phyloP scores from a whole-genome alignment of 2,329 filamentous ascomycete species.

The Cercospora sp. region DNA sequence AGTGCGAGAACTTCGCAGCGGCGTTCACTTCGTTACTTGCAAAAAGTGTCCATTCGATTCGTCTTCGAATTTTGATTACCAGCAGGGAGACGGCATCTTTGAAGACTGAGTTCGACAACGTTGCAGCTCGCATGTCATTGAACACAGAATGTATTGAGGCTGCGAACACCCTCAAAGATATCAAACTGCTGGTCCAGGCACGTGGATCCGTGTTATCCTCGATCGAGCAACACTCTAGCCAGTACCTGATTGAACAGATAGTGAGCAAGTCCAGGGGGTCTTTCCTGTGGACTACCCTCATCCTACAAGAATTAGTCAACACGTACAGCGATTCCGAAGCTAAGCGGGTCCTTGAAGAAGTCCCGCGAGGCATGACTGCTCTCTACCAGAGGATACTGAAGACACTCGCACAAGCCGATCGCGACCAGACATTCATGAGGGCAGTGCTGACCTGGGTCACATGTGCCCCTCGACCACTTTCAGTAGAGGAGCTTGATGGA shows the following conservation, averaged over 20 bases:
- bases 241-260: background rate
- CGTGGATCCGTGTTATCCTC: background rate
- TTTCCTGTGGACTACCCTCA: background rate
- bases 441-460: background rate
- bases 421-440: background rate
- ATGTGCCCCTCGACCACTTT: background rate
- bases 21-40: background rate
- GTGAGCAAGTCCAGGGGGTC: background rate
- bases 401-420: background rate
- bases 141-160: background rate
- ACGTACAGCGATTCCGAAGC: background rate
- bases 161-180: background rate
- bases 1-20: background rate
- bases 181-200: background rate
- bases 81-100: background rate
- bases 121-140: background rate
- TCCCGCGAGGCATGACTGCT: background rate
- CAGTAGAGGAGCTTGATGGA: background rate
- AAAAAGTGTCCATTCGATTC: background rate
- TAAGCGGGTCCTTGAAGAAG: background rate
- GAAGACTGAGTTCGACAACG: background rate
- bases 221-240: background rate
- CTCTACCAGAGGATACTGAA: background rate
- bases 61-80: background rate
- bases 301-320: background rate